Percentiles rank a stretch among this genome's conserved stretches.
Conservation (phyloP, 148 eudicot genomes). For the Drosera capensis region DNA sequence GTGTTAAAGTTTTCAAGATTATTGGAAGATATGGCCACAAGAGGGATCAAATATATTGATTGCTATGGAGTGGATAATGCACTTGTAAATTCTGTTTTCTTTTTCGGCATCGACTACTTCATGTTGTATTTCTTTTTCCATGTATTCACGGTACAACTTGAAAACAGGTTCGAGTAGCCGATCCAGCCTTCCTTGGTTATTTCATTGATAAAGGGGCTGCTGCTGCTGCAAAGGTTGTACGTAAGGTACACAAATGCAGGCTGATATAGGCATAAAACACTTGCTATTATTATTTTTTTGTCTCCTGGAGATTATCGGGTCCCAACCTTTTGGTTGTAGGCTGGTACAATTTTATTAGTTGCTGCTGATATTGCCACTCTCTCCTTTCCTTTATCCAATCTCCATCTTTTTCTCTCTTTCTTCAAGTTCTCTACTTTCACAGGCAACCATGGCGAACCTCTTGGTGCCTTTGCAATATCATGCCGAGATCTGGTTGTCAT, state of each 20-base stretch:
- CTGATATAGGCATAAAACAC: background rate
- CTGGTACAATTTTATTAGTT: no score
- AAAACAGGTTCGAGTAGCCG: slow-evolving; percentile 88
- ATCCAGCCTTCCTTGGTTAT: slow-evolving; percentile 95
- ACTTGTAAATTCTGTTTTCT: slow-evolving; percentile 35
- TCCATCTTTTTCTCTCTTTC: no score
- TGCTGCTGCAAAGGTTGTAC: slow-evolving; percentile 94
- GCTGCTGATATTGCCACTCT: no score
- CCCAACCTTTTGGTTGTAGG: no score
- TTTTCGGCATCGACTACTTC: slow-evolving; percentile 2
- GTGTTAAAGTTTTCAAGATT: slow-evolving; percentile 79
- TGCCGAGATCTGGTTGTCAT: no score
- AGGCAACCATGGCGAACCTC: no score
- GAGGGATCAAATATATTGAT: slow-evolving; percentile 84
- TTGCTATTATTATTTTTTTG: no score
- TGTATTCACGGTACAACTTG: slow-evolving; percentile 2
- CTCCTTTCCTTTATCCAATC: no score
- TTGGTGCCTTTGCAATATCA: no score
- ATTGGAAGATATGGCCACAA: slow-evolving; percentile 82
- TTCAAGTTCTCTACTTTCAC: no score
- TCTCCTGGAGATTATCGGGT: no score
- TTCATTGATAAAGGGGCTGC: slow-evolving; percentile 77
- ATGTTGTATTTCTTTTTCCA: slow-evolving; percentile 4
- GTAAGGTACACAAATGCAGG: slow-evolving; percentile 40
- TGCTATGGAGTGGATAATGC: slow-evolving; percentile 99